Percentiles rank a stretch among this genome's conserved stretches.
Evolutionary conservation across 805 yeast genomes (phyloP).

Genomic region (Saccharomycopsis microspora): DNA sequence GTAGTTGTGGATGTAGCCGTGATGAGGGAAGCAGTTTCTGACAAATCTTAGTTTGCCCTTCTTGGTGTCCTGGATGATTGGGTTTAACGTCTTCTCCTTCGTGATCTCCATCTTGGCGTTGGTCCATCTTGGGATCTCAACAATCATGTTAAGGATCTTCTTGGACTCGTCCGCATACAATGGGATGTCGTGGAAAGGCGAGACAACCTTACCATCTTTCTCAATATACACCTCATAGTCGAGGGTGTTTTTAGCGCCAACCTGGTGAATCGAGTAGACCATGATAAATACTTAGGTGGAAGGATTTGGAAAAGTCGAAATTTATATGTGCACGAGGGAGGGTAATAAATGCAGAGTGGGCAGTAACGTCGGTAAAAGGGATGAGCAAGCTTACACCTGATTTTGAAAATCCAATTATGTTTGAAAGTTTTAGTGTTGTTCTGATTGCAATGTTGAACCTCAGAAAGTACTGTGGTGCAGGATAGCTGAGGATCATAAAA

Average conservation of each 20-base stretch:
- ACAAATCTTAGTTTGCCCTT: conserved; percentile 69
- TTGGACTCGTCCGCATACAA: conserved; percentile 31
- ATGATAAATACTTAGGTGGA: conserved; percentile 23
- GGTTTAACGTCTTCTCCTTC: conserved; percentile 48
- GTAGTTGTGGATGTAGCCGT: conserved; percentile 79
- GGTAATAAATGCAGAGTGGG: too few relatives aligned
- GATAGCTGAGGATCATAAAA: too few relatives aligned
- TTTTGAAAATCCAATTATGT: too few relatives aligned
- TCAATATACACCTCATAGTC: conserved; percentile 24
- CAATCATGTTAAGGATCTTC: conserved; percentile 49
- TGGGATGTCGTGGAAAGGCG: conserved; percentile 69
- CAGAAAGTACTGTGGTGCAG: too few relatives aligned
- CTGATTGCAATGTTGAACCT: too few relatives aligned
- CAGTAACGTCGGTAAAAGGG: too few relatives aligned
- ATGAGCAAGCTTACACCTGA: too few relatives aligned
- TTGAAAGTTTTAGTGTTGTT: too few relatives aligned
- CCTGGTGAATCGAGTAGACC: conserved; percentile 68
- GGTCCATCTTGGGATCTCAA: conserved; percentile 73
- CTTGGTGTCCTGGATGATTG: conserved; percentile 70
- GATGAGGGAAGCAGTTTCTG: conserved; percentile 68
- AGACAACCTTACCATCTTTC: conserved; percentile 35
- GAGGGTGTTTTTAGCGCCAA: conserved; percentile 16
- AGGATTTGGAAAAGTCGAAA: too few relatives aligned
- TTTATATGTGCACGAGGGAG: too few relatives aligned
- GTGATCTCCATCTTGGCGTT: conserved; percentile 77